Evolutionary conservation across 2,329 filamentous ascomycete species (phyloP).

Genomic region (Penicillium sp.): DNA sequence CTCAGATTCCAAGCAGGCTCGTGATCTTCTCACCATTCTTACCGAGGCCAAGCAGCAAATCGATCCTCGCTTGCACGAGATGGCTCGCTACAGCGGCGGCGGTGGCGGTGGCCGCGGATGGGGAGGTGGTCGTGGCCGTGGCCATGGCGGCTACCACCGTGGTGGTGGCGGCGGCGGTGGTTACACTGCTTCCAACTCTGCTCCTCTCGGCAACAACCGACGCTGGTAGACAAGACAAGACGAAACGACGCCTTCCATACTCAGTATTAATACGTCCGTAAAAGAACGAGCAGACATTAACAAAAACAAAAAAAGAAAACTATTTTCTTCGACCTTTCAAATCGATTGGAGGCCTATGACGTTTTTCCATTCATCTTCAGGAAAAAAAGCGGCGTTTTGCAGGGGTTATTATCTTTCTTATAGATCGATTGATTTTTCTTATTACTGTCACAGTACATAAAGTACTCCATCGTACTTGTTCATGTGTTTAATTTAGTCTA

Average conservation of each 20-base stretch:
- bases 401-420: constrained; percentile 8
- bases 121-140: constrained; percentile 52
- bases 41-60: constrained; percentile 97
- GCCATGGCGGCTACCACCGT: constrained; percentile 15
- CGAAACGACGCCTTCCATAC: background rate
- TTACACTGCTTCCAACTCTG: constrained; percentile 56
- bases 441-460: constrained; percentile 15
- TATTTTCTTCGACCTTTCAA: background rate
- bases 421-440: constrained; percentile 9
- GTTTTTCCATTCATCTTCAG: background rate
- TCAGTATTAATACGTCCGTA: background rate
- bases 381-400: constrained; percentile 7
- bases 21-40: constrained; percentile 89
- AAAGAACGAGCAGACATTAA: background rate
- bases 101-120: constrained; percentile 70
- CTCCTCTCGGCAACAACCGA: constrained; percentile 53
- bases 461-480: constrained; percentile 2
- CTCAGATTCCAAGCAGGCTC: constrained; percentile 84
- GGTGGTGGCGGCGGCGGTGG: constrained; percentile 33
- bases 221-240: constrained; percentile 55
- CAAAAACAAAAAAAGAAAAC: background rate
- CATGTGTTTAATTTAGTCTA: constrained; percentile 16
- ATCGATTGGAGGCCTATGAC: background rate
- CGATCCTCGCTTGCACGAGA: constrained; percentile 91
- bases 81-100: constrained; percentile 86